phyloP scores from a whole-genome alignment of 1,284 basidiomycete genomes.

The Ustilago loliicola region DNA sequence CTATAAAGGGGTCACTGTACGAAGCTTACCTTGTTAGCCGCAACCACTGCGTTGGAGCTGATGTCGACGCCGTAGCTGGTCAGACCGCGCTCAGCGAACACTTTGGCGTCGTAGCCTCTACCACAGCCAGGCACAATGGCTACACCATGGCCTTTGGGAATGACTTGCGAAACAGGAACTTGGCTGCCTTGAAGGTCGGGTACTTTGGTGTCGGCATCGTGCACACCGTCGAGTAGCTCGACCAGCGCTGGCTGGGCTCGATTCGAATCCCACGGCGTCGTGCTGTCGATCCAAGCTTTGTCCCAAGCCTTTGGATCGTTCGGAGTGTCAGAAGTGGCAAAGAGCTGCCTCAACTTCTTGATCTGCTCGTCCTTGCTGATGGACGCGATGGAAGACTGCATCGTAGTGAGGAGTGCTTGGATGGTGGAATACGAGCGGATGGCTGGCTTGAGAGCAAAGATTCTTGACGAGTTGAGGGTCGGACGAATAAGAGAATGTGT shows the following conservation, averaged over 20 bases:
- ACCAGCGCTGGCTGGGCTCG: slow-evolving; percentile 53
- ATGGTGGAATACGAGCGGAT: neutral
- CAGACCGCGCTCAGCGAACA: slow-evolving; percentile 51
- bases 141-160: slow-evolving; percentile 29
- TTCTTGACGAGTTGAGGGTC: neutral
- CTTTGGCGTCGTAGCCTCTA: slow-evolving; percentile 52
- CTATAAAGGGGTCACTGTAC: neutral
- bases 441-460: neutral
- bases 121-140: slow-evolving; percentile 51
- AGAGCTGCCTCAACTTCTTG: slow-evolving; percentile 37
- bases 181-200: slow-evolving; percentile 16
- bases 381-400: neutral
- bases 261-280: slow-evolving; percentile 56
- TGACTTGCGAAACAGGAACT: slow-evolving; percentile 24
- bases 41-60: slow-evolving; percentile 45
- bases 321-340: slow-evolving; percentile 37
- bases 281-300: slow-evolving; percentile 50
- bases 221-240: slow-evolving; percentile 34
- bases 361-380: slow-evolving; percentile 33
- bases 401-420: slow-evolving; percentile 8
- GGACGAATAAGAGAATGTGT: neutral
- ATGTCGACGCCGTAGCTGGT: slow-evolving; percentile 51
- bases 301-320: slow-evolving; percentile 60
- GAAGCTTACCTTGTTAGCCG: slow-evolving; percentile 44
- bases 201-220: slow-evolving; percentile 34